These are phyloP conservation scores for Lipomyces yarrowii DNA, from an alignment of 1,139 yeast genomes.

Conservation along the genomic window DNA sequence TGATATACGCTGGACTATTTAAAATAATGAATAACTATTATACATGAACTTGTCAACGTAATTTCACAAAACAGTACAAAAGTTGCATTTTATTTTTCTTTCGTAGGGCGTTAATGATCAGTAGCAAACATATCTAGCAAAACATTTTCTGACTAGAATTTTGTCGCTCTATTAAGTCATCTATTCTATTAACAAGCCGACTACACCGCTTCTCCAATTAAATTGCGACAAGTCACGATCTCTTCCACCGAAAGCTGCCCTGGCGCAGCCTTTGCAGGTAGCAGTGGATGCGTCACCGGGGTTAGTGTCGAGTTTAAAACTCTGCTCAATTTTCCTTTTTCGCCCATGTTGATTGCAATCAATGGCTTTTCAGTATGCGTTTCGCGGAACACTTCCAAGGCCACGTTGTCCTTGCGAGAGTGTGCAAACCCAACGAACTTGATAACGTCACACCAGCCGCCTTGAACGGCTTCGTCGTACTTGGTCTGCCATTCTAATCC, in stretches of 20 bases:
- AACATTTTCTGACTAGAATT: background rate
- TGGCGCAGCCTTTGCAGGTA: conserved; percentile 73
- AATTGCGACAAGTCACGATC: conserved; percentile 41
- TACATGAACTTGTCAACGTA: background rate
- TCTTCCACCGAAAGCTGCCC: conserved; percentile 64
- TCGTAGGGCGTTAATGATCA: background rate
- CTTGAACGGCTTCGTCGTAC: conserved; percentile 64
- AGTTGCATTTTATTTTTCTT: background rate
- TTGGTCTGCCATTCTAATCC: conserved; percentile 72
- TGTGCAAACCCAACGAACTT: conserved; percentile 83
- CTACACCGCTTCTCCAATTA: conserved; percentile 24
- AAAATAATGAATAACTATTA: background rate
- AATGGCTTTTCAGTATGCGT: conserved; percentile 56
- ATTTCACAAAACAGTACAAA: background rate
- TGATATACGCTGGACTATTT: background rate
- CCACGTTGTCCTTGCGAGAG: conserved; percentile 65
- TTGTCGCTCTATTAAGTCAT: background rate
- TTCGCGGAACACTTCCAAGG: conserved; percentile 67
- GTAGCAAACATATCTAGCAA: background rate
- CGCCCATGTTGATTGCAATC: conserved; percentile 83
- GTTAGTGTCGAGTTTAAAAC: conserved; percentile 75
- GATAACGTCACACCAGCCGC: conserved; percentile 62
- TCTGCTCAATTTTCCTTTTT: conserved; percentile 73
- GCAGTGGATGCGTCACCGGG: conserved; percentile 72
- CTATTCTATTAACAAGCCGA: background rate